Conservation (phyloP, 148 eudicot species). For the Heliosperma pusillum region DNA sequence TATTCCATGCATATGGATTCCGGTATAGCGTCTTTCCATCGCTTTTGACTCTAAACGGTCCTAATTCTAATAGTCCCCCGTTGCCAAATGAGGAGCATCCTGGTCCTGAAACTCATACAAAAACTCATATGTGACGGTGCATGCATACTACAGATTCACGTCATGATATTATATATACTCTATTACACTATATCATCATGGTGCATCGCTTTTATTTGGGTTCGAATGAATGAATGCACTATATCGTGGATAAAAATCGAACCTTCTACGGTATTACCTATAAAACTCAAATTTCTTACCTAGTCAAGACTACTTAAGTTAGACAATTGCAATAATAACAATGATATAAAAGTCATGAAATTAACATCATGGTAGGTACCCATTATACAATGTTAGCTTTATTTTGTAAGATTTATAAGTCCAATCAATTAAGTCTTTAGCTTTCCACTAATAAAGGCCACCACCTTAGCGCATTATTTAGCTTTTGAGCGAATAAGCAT, state of each 20-base stretch:
- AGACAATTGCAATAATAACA: neutral
- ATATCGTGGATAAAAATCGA: too few relatives aligned
- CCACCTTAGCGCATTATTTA: neutral
- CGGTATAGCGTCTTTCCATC: conserved; percentile 32
- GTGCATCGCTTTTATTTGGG: too few relatives aligned
- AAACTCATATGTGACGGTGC: neutral
- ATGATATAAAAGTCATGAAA: too few relatives aligned
- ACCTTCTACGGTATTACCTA: too few relatives aligned
- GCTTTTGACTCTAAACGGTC: conserved; percentile 46
- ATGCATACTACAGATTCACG: too few relatives aligned
- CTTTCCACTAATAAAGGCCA: neutral
- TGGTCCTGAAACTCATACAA: conserved; percentile 31
- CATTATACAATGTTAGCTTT: neutral
- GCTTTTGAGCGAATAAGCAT: neutral
- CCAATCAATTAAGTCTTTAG: neutral
- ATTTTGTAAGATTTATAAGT: neutral
- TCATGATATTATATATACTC: too few relatives aligned
- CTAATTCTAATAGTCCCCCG: conserved; percentile 41
- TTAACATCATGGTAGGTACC: neutral
- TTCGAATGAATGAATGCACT: too few relatives aligned
- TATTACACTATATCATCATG: too few relatives aligned
- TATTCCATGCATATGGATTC: conserved; percentile 43
- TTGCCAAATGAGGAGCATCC: conserved; percentile 51
- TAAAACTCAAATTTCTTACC: too few relatives aligned
- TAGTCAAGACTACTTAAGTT: neutral